Percentiles rank a stretch among this genome's conserved stretches.
phyloP scores from a whole-genome alignment of 345 rosid species.

The Acer yangbiense region DNA sequence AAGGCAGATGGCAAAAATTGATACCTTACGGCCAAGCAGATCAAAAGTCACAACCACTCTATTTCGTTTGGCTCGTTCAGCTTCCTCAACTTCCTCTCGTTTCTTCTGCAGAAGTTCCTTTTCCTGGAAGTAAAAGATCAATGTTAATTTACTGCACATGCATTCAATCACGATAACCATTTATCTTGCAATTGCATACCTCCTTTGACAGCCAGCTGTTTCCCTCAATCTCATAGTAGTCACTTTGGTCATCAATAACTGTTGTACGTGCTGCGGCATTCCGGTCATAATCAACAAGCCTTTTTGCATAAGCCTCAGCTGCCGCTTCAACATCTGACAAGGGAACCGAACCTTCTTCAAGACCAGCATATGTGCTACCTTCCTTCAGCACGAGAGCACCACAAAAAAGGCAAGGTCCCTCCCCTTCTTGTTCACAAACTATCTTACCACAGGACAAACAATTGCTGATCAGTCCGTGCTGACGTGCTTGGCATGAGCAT shows the following conservation, averaged over 20 bases:
- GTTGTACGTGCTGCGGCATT: conserved; percentile 92
- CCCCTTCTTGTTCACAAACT: conserved; percentile 97
- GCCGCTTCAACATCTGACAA: conserved; percentile 76
- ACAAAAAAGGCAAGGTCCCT: conserved; percentile 88
- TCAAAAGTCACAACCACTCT: conserved; percentile 91
- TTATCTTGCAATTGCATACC: conserved; percentile 44
- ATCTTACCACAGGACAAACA: conserved; percentile 97
- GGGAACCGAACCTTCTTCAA: conserved; percentile 64
- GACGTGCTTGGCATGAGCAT: conserved; percentile 89
- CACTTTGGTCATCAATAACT: conserved; percentile 97
- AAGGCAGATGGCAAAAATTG: background rate
- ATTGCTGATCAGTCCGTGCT: conserved; percentile 80
- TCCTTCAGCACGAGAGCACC: conserved; percentile 89
- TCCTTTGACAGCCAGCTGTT: conserved; percentile 90
- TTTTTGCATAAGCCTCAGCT: conserved; percentile 88
- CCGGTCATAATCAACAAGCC: conserved; percentile 91
- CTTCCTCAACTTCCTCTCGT: conserved; percentile 75
- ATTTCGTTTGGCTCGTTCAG: conserved; percentile 65
- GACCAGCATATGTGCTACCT: conserved; percentile 84
- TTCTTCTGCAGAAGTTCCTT: conserved; percentile 85
- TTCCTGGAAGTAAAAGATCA: conserved; percentile 46
- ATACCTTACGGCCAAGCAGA: conserved; percentile 94
- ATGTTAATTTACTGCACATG: conserved; percentile 7
- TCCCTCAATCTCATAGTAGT: conserved; percentile 89
- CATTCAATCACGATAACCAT: conserved; percentile 3